Percentiles rank a stretch among this genome's conserved stretches.
Conservation (phyloP, 495 filamentous ascomycete species). For the Hypoxylon fragiforme region DNA sequence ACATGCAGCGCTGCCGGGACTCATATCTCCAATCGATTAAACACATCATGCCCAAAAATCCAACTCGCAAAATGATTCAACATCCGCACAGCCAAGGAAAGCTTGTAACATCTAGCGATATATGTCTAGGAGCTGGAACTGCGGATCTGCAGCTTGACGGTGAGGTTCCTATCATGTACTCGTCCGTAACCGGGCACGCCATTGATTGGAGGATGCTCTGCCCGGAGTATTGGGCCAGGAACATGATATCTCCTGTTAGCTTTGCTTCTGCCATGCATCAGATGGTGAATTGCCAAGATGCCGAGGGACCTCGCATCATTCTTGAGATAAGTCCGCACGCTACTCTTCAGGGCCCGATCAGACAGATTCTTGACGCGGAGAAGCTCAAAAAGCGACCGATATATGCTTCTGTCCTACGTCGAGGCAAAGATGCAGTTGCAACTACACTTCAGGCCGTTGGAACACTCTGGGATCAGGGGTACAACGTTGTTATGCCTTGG, state of each 20-base stretch:
- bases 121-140: background rate
- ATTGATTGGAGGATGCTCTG: slow-evolving; percentile 29
- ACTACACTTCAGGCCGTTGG: slow-evolving; percentile 39
- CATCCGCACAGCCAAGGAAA: slow-evolving; percentile 9
- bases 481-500: slow-evolving; percentile 42
- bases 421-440: slow-evolving; percentile 35
- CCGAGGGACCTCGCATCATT: slow-evolving; percentile 11
- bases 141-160: background rate
- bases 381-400: slow-evolving; percentile 9
- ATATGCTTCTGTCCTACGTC: slow-evolving; percentile 36
- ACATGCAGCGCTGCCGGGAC: slow-evolving; percentile 34
- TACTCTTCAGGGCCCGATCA: slow-evolving; percentile 55
- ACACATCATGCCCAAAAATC: slow-evolving; percentile 17
- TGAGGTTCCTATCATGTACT: slow-evolving; percentile 38
- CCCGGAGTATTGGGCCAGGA: slow-evolving; percentile 46
- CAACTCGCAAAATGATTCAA: background rate
- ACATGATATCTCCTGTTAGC: slow-evolving; percentile 45
- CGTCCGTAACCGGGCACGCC: slow-evolving; percentile 42
- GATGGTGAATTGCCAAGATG: slow-evolving; percentile 17
- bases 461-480: slow-evolving; percentile 43
- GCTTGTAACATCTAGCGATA: slow-evolving; percentile 3
- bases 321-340: slow-evolving; percentile 39
- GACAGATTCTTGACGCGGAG: slow-evolving; percentile 47
- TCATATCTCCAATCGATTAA: slow-evolving; percentile 18
- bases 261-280: slow-evolving; percentile 42